Evolutionary conservation across 345 rosid genomes (phyloP).

Genomic region (Camelina hispida): DNA sequence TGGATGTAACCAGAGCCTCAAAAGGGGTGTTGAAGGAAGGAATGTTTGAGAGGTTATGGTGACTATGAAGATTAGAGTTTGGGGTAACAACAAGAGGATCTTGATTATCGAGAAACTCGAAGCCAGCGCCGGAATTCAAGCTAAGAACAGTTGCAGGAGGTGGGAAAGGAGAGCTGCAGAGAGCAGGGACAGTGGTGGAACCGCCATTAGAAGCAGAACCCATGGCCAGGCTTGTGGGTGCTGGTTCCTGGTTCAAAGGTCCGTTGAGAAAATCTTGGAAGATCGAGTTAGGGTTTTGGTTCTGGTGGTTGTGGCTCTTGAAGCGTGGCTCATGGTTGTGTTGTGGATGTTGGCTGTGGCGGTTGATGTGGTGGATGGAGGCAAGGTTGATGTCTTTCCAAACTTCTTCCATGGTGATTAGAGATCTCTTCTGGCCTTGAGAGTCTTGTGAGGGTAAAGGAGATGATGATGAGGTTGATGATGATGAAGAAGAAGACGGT

Average conservation of each 20-base stretch:
- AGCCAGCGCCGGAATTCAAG: conserved; percentile 59
- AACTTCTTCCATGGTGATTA: conserved; percentile 73
- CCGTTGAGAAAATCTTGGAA: conserved; percentile 74
- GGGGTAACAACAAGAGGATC: conserved; percentile 45
- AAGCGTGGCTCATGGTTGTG: conserved; percentile 36
- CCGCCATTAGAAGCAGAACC: conserved; percentile 30
- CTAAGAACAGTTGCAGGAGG: conserved; percentile 63
- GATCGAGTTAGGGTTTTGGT: conserved; percentile 49
- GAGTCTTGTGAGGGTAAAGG: conserved; percentile 31
- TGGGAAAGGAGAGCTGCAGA: conserved; percentile 42
- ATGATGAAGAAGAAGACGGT: conserved; percentile 11
- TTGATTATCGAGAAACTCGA: conserved; percentile 56
- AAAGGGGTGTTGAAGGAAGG: conserved; percentile 46
- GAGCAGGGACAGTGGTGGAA: conserved; percentile 31
- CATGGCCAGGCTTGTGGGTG: conserved; percentile 38
- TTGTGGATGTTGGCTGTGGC: conserved; percentile 43
- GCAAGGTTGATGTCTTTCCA: conserved; percentile 78
- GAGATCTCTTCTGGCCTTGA: conserved; percentile 35
- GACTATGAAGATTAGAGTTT: conserved; percentile 41
- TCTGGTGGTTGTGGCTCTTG: conserved; percentile 32
- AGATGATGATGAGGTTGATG: conserved; percentile 13
- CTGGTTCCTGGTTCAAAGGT: conserved; percentile 47
- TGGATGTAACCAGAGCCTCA: conserved; percentile 46
- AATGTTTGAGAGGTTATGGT: conserved; percentile 41
- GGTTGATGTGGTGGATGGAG: conserved; percentile 51